phyloP scores from a whole-genome alignment of 371 early-diverging fungal genomes.

The Mortierella sp. region DNA sequence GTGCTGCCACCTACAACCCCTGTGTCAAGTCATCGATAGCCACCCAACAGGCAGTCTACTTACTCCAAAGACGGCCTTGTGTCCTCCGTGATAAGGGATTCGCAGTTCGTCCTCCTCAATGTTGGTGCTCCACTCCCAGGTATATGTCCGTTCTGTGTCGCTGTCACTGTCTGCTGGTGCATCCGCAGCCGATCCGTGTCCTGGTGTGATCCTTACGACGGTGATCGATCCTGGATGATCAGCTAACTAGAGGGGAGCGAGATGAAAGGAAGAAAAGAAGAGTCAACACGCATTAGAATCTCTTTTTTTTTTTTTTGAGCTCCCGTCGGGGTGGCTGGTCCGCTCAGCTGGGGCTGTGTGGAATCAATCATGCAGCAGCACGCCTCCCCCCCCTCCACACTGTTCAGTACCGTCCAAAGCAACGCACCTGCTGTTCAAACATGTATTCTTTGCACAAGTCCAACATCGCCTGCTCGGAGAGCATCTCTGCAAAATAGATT shows the following conservation, averaged over 20 bases:
- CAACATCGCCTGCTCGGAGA: slow-evolving; percentile 28
- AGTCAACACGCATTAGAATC: not conserved
- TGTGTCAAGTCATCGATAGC: too few species aligned
- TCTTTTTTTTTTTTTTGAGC: not conserved
- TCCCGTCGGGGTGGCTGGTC: not conserved
- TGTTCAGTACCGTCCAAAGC: not conserved
- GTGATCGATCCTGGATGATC: slow-evolving; percentile 24
- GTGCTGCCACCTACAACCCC: too few species aligned
- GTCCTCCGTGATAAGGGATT: slow-evolving; percentile 13
- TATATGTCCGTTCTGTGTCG: not conserved
- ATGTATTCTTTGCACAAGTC: slow-evolving; percentile 24
- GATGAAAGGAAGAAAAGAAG: not conserved
- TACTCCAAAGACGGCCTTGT: slow-evolving; percentile 47
- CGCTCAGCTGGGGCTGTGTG: too few species aligned
- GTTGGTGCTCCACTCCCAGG: slow-evolving; percentile 34
- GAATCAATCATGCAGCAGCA: too few species aligned
- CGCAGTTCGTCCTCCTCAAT: not conserved
- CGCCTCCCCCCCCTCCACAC: not conserved
- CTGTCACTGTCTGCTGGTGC: too few species aligned
- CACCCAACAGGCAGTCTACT: too few species aligned
- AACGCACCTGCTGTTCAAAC: slow-evolving; percentile 34
- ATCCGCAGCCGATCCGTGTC: too few species aligned
- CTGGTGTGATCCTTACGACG: not conserved
- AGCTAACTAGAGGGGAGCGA: slow-evolving; percentile 2
- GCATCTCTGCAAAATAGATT: slow-evolving; percentile 44